These are phyloP conservation scores for Verbena officinalis DNA, from an alignment of 257 asterid species.

Conservation along the genomic window DNA sequence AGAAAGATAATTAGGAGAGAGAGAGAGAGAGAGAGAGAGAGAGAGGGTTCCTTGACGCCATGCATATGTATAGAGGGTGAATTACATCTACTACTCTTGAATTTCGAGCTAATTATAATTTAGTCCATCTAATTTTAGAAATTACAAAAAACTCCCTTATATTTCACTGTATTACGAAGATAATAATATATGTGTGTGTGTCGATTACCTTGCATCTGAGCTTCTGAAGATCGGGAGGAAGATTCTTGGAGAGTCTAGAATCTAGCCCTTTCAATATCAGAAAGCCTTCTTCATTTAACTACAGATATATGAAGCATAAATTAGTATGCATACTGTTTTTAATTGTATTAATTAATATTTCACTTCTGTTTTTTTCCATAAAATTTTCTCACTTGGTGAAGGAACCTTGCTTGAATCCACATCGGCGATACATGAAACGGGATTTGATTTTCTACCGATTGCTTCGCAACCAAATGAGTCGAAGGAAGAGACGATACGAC, in stretches of 20 bases:
- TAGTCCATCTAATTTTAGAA: too few relatives aligned
- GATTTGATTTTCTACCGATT: conserved; percentile 52
- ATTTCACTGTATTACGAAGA: too few relatives aligned
- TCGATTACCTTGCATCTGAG: conserved; percentile 57
- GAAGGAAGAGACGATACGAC: conserved; percentile 62
- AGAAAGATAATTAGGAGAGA: neutral
- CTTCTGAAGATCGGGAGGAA: conserved; percentile 65
- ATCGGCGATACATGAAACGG: conserved; percentile 58
- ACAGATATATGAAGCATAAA: conserved; percentile 5
- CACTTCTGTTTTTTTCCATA: too few relatives aligned
- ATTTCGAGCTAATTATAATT: too few relatives aligned
- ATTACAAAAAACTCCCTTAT: too few relatives aligned
- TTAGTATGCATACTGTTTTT: conserved; percentile 8
- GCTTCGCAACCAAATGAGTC: conserved; percentile 57
- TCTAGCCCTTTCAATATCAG: conserved; percentile 66
- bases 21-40: too few relatives aligned
- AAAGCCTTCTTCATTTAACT: conserved; percentile 64
- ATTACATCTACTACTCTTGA: neutral
- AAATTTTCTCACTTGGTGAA: conserved; percentile 46
- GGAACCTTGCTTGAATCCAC: conserved; percentile 63
- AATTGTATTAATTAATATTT: neutral
- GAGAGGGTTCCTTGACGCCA: too few relatives aligned
- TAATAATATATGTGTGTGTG: neutral
- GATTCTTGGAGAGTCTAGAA: conserved; percentile 69
- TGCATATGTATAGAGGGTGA: too few relatives aligned